Conservation (phyloP, 495 filamentous ascomycete species). For the Aspergillus hancockii region DNA sequence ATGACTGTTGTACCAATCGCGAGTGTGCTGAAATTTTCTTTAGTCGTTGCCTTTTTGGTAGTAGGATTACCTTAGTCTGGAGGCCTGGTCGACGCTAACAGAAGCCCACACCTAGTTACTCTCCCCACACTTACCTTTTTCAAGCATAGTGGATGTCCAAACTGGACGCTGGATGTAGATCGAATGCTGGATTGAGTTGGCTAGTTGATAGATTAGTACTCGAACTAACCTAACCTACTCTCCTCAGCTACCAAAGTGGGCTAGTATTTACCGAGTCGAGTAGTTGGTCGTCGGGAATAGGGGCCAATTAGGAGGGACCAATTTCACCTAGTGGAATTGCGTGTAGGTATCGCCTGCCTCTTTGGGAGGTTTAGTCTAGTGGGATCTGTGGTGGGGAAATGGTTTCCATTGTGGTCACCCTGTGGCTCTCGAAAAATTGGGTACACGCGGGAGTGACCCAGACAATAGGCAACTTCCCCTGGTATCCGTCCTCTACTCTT, state of each 20-base stretch:
- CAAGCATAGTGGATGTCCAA: not conserved
- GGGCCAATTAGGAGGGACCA: not conserved
- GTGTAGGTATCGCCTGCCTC: not conserved
- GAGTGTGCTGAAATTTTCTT: not conserved
- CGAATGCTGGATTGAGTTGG: not conserved
- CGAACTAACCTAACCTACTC: no score
- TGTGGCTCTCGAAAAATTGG: not conserved
- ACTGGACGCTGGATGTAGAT: not conserved
- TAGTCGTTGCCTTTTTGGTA: not conserved
- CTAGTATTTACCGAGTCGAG: not conserved
- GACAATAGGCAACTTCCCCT: not conserved
- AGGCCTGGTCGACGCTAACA: not conserved
- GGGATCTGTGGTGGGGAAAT: not conserved
- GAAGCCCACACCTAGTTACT: no score
- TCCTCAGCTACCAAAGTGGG: not conserved
- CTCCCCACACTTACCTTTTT: not conserved
- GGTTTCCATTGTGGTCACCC: not conserved
- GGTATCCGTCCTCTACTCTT: not conserved
- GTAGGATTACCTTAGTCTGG: not conserved
- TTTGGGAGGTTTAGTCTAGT: not conserved
- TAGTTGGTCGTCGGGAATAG: not conserved
- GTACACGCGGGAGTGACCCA: not conserved
- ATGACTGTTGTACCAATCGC: conserved; percentile 11
- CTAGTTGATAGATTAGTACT: not conserved
- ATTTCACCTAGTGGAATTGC: conserved; percentile 1